Evolutionary conservation across 2,329 filamentous ascomycete species (phyloP).

Genomic region (Cladosporium halotolerans): DNA sequence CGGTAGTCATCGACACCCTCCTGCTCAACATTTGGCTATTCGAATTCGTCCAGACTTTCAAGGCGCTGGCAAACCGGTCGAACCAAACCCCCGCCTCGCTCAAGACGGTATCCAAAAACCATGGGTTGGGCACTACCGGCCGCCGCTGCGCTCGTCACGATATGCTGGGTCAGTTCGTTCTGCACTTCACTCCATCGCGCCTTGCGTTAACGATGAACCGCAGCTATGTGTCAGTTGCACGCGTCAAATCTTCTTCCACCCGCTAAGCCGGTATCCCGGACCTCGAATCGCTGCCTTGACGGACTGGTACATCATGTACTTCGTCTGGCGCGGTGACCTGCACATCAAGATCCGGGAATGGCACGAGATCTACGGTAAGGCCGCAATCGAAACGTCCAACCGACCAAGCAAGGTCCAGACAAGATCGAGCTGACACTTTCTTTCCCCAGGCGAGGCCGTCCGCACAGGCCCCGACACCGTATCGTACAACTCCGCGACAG

Average conservation of each 20-base stretch:
- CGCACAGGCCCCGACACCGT: slow-evolving; percentile 31
- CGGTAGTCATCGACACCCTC: no score
- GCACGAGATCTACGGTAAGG: not conserved
- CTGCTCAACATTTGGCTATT: no score
- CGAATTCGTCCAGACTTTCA: no score
- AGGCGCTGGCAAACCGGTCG: no score
- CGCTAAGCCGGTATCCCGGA: slow-evolving; percentile 38
- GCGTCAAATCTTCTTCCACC: slow-evolving; percentile 32
- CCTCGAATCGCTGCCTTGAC: slow-evolving; percentile 26
- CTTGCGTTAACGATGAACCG: no score
- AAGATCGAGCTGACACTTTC: slow-evolving; percentile 14
- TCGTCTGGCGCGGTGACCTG: slow-evolving; percentile 14
- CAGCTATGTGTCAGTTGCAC: not conserved
- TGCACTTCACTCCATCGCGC: no score
- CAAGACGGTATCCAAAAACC: no score
- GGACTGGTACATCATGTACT: slow-evolving; percentile 15
- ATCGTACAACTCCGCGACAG: slow-evolving; percentile 26
- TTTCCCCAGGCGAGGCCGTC: slow-evolving; percentile 32
- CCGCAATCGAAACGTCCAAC: not conserved
- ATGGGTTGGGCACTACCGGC: no score
- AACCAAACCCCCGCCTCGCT: no score
- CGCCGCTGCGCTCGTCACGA: no score
- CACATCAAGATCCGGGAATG: slow-evolving; percentile 7
- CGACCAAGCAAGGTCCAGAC: not conserved
- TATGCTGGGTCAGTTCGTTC: no score